Conservation (phyloP, 371 early-diverging fungal species). For the Batrachochytrium dendrobatidis region DNA sequence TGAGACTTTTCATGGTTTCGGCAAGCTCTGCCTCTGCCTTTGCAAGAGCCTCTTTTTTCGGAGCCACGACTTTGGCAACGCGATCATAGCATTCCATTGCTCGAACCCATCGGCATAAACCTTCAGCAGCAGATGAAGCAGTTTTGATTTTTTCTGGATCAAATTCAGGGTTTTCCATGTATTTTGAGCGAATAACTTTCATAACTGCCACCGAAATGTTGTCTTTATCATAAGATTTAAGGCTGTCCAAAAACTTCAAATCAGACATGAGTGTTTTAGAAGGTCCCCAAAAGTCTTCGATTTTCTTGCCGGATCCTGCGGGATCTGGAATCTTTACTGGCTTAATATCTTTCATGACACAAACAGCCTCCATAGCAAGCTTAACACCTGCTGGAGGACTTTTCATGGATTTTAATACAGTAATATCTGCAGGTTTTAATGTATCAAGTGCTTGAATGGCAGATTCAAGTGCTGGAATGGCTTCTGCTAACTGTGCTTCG, state of each 20-base stretch:
- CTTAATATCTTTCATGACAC: conserved; percentile 50
- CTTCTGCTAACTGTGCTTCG: conserved; percentile 46
- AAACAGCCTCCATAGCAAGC: conserved; percentile 49
- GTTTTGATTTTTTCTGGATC: conserved; percentile 47
- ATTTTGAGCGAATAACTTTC: conserved; percentile 46
- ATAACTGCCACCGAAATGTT: conserved; percentile 42
- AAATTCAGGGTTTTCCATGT: conserved; percentile 50
- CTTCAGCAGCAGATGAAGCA: conserved; percentile 51
- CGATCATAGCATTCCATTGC: conserved; percentile 50
- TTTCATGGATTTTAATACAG: conserved; percentile 49
- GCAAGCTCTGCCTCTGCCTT: conserved; percentile 43
- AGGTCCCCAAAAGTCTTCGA: conserved; percentile 44
- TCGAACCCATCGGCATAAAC: conserved; percentile 47
- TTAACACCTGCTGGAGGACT: conserved; percentile 47
- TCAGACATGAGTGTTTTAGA: conserved; percentile 45
- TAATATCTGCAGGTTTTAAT: conserved; percentile 43
- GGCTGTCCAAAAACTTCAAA: conserved; percentile 39
- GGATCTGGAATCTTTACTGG: conserved; percentile 48
- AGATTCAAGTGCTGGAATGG: conserved; percentile 43
- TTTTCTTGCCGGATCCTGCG: conserved; percentile 43
- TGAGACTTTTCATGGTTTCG: conserved; percentile 38
- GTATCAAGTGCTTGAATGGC: conserved; percentile 48
- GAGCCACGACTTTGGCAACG: conserved; percentile 49
- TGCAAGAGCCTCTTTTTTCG: conserved; percentile 39
- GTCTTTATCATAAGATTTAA: conserved; percentile 46